phyloP scores from a whole-genome alignment of 495 filamentous ascomycete genomes.

The Astrocystis sublimbata region DNA sequence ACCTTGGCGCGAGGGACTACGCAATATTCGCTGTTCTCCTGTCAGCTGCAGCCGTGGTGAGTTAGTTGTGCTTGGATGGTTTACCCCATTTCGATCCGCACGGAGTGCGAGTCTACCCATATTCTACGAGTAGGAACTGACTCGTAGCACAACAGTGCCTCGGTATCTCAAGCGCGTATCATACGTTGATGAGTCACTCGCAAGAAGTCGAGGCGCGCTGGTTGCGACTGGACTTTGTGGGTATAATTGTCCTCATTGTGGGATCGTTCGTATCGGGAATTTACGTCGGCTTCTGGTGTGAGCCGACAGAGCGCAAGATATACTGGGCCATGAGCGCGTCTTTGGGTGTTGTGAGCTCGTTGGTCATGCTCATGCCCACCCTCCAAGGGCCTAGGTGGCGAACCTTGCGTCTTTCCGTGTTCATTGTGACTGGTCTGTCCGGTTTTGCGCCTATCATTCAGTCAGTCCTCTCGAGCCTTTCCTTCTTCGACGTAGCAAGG shows the following conservation, averaged over 20 bases:
- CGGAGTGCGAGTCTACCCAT: neutral
- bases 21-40: conserved; percentile 46
- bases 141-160: conserved; percentile 30
- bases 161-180: conserved; percentile 46
- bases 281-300: conserved; percentile 54
- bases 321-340: conserved; percentile 51
- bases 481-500: no score
- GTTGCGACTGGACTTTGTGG: conserved; percentile 49
- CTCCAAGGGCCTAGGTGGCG: conserved; percentile 45
- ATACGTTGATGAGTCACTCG: conserved; percentile 56
- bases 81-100: neutral
- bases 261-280: conserved; percentile 52
- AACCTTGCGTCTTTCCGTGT: conserved; percentile 40
- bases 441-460: conserved; percentile 52
- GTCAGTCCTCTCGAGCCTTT: no score
- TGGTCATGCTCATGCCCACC: conserved; percentile 43
- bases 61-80: neutral
- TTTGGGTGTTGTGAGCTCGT: conserved; percentile 35
- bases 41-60: conserved; percentile 32
- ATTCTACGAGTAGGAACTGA: neutral
- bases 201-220: conserved; percentile 38
- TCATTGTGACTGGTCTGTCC: conserved; percentile 49
- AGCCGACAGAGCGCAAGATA: conserved; percentile 38
- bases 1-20: conserved; percentile 36
- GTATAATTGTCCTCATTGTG: conserved; percentile 50